Evolutionary conservation across 2,329 filamentous ascomycete genomes (phyloP).

Genomic region (Leptodontidium sp.): DNA sequence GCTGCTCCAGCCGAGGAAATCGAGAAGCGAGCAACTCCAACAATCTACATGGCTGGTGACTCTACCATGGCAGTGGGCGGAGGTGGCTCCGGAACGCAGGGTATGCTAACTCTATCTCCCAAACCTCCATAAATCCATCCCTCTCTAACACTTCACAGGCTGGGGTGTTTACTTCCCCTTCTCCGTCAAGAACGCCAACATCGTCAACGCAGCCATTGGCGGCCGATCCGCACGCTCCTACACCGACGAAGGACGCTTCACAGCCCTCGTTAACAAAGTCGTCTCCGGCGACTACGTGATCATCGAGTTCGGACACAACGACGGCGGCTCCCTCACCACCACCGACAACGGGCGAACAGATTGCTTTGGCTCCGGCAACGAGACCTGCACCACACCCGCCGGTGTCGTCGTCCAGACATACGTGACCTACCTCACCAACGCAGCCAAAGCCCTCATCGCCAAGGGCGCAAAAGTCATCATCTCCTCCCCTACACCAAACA

Average conservation of each 20-base stretch:
- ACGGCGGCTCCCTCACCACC: constrained; percentile 61
- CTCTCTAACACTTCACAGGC: constrained; percentile 52
- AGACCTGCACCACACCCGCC: constrained; percentile 54
- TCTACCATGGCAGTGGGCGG: constrained; percentile 65
- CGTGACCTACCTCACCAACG: constrained; percentile 41
- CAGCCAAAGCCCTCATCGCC: constrained; percentile 46
- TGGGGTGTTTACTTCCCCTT: constrained; percentile 69
- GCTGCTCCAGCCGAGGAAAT: constrained; percentile 34
- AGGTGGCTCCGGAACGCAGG: constrained; percentile 53
- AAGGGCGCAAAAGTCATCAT: constrained; percentile 70
- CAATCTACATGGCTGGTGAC: constrained; percentile 66
- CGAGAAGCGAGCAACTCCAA: constrained; percentile 43
- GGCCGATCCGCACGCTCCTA: constrained; percentile 73
- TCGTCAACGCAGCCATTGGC: constrained; percentile 71
- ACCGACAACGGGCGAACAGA: constrained; percentile 69
- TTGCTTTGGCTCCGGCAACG: constrained; percentile 56
- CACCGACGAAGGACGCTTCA: constrained; percentile 71
- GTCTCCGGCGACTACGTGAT: constrained; percentile 57
- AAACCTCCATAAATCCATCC: not conserved
- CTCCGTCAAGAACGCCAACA: constrained; percentile 55
- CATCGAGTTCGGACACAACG: constrained; percentile 72
- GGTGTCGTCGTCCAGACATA: constrained; percentile 57
- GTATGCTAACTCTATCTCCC: constrained; percentile 39
- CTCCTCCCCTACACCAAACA: constrained; percentile 68
- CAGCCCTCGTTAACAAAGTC: constrained; percentile 58